Conservation (phyloP, 352 stramenopile genomes). For the Elongisporangium anandrum region DNA sequence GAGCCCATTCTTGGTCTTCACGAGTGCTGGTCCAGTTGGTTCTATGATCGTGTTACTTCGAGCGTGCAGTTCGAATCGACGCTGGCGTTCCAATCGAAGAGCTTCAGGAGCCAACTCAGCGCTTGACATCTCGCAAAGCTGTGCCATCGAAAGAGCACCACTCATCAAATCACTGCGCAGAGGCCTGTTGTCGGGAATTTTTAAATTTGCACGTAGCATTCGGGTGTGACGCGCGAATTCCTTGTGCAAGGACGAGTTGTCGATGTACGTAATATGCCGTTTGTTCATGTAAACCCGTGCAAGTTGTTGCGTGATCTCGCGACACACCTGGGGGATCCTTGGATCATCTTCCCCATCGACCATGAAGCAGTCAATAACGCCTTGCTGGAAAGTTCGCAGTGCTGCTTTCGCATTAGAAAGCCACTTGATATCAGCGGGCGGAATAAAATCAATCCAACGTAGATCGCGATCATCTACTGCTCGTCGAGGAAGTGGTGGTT, state of each 20-base stretch:
- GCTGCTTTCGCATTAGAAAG: conserved; percentile 13
- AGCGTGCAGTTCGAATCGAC: conserved; percentile 33
- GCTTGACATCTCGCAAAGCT: conserved; percentile 41
- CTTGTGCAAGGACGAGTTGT: conserved; percentile 30
- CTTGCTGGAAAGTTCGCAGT: conserved; percentile 35
- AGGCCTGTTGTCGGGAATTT: conserved; percentile 30
- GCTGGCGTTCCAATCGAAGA: conserved; percentile 38
- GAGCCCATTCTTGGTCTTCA: conserved; percentile 55
- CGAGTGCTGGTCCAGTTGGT: conserved; percentile 18
- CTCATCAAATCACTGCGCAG: conserved; percentile 34
- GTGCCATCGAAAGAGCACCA: conserved; percentile 11
- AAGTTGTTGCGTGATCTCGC: conserved; percentile 23
- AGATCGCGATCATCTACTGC: conserved; percentile 10
- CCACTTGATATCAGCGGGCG: conserved; percentile 33
- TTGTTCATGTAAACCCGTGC: conserved; percentile 30
- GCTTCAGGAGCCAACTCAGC: conserved; percentile 45
- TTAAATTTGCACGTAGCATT: conserved; percentile 48
- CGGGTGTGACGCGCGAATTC: conserved; percentile 43
- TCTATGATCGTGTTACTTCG: conserved; percentile 37
- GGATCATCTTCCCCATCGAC: conserved; percentile 14
- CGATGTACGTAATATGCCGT: conserved; percentile 12
- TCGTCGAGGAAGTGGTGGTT: conserved; percentile 1
- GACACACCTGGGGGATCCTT: conserved; percentile 14
- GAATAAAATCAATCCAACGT: conserved; percentile 26
- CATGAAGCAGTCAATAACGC: conserved; percentile 33